Percentiles rank a stretch among this genome's conserved stretches.
These are phyloP conservation scores for Avena sativa DNA, from an alignment of 176 grass and related monocot genomes.

Conservation along the genomic window DNA sequence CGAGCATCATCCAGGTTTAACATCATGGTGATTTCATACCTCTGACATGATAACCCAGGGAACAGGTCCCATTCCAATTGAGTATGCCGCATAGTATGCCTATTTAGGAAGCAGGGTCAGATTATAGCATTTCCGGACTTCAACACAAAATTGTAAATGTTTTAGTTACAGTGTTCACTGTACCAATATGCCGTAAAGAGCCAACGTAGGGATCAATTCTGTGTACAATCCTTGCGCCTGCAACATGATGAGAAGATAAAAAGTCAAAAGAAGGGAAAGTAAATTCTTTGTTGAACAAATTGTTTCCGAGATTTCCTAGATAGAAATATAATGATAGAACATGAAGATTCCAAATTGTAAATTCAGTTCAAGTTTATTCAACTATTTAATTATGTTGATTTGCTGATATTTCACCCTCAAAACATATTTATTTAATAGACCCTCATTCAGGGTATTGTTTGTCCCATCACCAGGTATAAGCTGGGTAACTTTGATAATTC, in stretches of 20 bases:
- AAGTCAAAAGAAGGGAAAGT: conserved; percentile 8
- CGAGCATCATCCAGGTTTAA: background rate
- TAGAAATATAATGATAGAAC: background rate
- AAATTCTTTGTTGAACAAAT: background rate
- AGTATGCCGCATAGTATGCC: conserved; percentile 72
- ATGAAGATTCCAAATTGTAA: conserved; percentile 9
- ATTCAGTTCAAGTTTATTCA: conserved; percentile 28
- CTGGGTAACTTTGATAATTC: background rate
- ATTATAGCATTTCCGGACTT: conserved; percentile 6
- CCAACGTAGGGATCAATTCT: conserved; percentile 56
- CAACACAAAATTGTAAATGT: background rate
- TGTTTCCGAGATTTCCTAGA: background rate
- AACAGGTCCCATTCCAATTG: conserved; percentile 86
- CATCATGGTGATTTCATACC: conserved; percentile 44
- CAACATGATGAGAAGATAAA: conserved; percentile 36
- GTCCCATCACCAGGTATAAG: conserved; percentile 1
- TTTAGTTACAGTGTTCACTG: background rate
- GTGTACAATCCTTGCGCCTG: conserved; percentile 57
- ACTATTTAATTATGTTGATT: background rate
- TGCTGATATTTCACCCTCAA: conserved; percentile 29
- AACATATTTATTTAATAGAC: background rate
- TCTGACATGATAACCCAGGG: conserved; percentile 89
- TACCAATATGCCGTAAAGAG: conserved; percentile 82
- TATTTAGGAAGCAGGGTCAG: conserved; percentile 42
- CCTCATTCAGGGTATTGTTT: conserved; percentile 16